Base-by-base conservation (phyloP, 2,329 filamentous ascomycete species). In the Aspergillus hiratsukae region DNA sequence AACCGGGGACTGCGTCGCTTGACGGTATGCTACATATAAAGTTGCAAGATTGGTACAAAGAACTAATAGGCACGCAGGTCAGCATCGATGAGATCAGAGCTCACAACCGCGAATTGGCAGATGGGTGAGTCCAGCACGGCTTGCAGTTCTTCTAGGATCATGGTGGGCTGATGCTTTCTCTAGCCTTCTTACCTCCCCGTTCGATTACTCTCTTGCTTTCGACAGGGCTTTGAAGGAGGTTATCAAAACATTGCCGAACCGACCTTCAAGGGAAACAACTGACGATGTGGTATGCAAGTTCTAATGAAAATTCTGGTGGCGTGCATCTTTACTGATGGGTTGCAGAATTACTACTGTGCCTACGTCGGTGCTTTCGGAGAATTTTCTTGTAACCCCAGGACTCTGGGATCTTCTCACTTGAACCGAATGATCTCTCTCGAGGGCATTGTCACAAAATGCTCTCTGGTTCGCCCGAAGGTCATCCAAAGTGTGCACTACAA, bases 341-440 rank as follows among this genome's bases (percentile, higher is more conserved):
- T n/a, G 28, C 28, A 75, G 72, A 66, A 64, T 66, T 99, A 96
- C 77, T 97, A 99, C 73, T 97, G 94, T 69, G 94, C 94, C n/a
- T 97, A 90, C 78, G 86, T 93, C 54, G 94, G 94, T 63, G 96
- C 91, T 71, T 99, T 99, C 71, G 94, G 95, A 63, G 87, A 97
- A 71, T 94, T 90, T 72, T 84, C 92, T 11, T 97, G 92, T 82
- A 99, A 97, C 69, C 94, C 94, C 43, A 86, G 94, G 64, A 97
- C 94, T 0, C 78, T 99, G 29, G 90, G 90, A 51, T 97, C 93
- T 2, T 82, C 86, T 43, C 90, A 96, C 67, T 83, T 99, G 55
- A 99, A 99, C 75, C 87, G 90, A 69, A 97, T 99, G 92, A 90
- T 99, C 14, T 96, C 92, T 3, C 82, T 99, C 52, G 94, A 99